These are phyloP conservation scores for Boletus coccyginus DNA, from an alignment of 768 basidiomycete species.

Conservation along the genomic window DNA sequence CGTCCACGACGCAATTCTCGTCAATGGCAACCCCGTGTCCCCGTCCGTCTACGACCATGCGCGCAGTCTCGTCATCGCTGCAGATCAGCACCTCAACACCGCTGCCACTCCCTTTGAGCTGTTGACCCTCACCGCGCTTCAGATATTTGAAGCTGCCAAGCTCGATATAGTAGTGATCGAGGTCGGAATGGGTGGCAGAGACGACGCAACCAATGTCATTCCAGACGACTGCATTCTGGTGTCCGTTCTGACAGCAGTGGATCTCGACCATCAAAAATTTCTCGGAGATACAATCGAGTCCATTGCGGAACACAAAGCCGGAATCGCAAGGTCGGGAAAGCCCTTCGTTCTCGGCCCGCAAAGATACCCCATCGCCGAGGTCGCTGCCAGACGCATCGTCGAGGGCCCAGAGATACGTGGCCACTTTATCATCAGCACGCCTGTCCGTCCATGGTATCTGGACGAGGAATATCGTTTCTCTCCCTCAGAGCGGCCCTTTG, in stretches of 20 bases:
- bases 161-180: conserved; percentile 87
- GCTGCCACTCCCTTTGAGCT: conserved; percentile 78
- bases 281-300: conserved; percentile 71
- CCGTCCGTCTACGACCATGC: conserved; percentile 45
- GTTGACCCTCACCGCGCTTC: conserved; percentile 76
- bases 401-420: conserved; percentile 36
- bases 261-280: conserved; percentile 91
- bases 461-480: conserved; percentile 34
- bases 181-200: conserved; percentile 90
- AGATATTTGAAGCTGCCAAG: conserved; percentile 63
- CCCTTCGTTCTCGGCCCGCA: conserved; percentile 71
- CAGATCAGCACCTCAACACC: conserved; percentile 43
- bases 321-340: conserved; percentile 62
- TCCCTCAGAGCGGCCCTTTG: conserved; percentile 27
- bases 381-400: conserved; percentile 43
- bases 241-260: conserved; percentile 83
- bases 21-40: conserved; percentile 57
- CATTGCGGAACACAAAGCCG: conserved; percentile 83
- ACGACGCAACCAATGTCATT: conserved; percentile 93
- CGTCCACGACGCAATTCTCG: conserved; percentile 69
- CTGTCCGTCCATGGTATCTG: conserved; percentile 37
- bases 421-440: conserved; percentile 34
- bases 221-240: conserved; percentile 65
- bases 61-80: conserved; percentile 45
- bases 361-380: conserved; percentile 46